These are phyloP conservation scores for Ustilago tritici DNA, from an alignment of 1,284 basidiomycete species.

Conservation along the genomic window DNA sequence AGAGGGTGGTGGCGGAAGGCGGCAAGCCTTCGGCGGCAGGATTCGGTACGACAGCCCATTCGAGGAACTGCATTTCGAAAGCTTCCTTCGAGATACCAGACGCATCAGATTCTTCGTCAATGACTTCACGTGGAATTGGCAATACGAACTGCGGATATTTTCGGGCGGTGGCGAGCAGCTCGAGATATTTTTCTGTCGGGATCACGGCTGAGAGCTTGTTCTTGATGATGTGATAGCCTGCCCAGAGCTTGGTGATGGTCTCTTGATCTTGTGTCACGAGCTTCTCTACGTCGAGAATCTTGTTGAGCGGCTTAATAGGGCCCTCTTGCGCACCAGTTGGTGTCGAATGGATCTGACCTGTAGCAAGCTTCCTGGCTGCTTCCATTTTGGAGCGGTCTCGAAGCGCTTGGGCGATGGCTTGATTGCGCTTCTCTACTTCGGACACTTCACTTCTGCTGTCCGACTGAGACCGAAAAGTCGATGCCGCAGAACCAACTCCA, in stretches of 20 bases:
- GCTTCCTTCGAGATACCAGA: constrained; percentile 42
- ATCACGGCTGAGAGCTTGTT: constrained; percentile 68
- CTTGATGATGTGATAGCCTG: constrained; percentile 65
- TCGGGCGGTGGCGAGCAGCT: constrained; percentile 54
- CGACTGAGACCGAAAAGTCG: not conserved
- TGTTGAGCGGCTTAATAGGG: constrained; percentile 58
- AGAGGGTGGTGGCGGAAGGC: constrained; percentile 74
- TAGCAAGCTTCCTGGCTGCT: constrained; percentile 48
- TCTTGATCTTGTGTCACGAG: constrained; percentile 47
- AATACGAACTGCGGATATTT: constrained; percentile 66
- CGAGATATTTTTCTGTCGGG: constrained; percentile 54
- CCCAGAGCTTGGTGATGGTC: constrained; percentile 65
- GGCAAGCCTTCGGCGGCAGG: constrained; percentile 16
- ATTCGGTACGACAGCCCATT: constrained; percentile 62
- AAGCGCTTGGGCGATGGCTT: constrained; percentile 40
- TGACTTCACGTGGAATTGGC: constrained; percentile 59
- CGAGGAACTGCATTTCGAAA: constrained; percentile 67
- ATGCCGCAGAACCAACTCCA: not conserved
- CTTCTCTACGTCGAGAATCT: constrained; percentile 62
- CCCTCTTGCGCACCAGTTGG: constrained; percentile 42
- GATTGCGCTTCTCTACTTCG: constrained; percentile 50
- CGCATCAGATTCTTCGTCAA: constrained; percentile 30
- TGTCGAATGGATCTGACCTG: constrained; percentile 35
- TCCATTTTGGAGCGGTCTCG: constrained; percentile 41
- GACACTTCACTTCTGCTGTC: constrained; percentile 1